Evolutionary conservation across 2,329 filamentous ascomycete genomes (phyloP), one percentile per base, ranked within the genome.

Genomic region (Magnaporthales sp.): DNA sequence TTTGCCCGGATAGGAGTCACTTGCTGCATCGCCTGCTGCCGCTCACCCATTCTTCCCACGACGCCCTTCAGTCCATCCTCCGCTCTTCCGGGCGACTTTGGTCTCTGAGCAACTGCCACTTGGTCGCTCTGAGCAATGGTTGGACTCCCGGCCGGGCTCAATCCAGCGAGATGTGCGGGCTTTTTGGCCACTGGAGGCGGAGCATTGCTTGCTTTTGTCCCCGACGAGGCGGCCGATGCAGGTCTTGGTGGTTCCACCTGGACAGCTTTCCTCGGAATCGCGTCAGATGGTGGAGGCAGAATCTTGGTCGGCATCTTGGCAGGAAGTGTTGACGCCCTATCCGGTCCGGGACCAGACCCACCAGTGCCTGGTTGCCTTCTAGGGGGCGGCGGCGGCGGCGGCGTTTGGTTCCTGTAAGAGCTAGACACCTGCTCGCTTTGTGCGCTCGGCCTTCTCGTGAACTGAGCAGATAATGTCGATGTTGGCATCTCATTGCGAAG

Each of bases 171-270:
- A 69, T 87, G 84, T 2, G 83, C 80, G 1, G 88, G 88, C 71
- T 91, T 91, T 74, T 81, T 85, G 26, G 87, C 88, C 64, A 90
- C 80, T 0, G 83, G 84, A 5, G 84, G 86, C n/a, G 83, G 76
- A 10, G 76, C 73, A 69, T 82, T 83, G 15, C 76, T 72, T 69
- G 81, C 82, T 10, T 74, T 70, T 29, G 73, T 70, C 32, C 76
- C 75, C 22, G 73, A 22, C 77, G 77, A 22, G 76, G 76, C 29
- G 68, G 70, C 22, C 69, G 73, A 67, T 38, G 67, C 6, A 67
- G 73, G 46, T 66, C 65, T 61, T 4, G 11, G 71, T 73, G 8
- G 75, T 69, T 54, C 56, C 1, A 58, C 58, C 46, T 22, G 56
- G 10, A 58, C 63, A 19, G 63, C 27, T 38, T 22, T 31, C n/a